Conservation (phyloP, 306 rosid genomes). For the Cicer pinnatifidum region DNA sequence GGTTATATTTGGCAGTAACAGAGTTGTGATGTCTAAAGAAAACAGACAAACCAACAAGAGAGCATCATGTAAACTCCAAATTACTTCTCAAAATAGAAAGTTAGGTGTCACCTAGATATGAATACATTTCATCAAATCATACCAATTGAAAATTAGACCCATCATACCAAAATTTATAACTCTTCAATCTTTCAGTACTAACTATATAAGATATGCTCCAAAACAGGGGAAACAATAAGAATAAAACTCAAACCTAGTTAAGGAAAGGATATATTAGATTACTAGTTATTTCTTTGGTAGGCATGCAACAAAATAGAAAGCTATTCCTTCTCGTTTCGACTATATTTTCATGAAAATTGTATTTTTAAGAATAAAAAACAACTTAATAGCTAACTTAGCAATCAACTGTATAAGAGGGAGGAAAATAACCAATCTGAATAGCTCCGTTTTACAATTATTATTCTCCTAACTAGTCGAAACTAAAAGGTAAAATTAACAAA, state of each 20-base stretch:
- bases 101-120: slow-evolving; percentile 5
- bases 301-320: slow-evolving; percentile 8
- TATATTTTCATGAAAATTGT: background rate
- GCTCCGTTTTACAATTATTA: slow-evolving; percentile 22
- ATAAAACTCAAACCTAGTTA: slow-evolving; percentile 16
- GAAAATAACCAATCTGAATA: slow-evolving; percentile 27
- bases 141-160: slow-evolving; percentile 26
- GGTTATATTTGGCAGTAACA: slow-evolving; percentile 5
- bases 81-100: slow-evolving; percentile 29
- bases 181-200: background rate
- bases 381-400: slow-evolving; percentile 18
- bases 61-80: slow-evolving; percentile 6
- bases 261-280: background rate
- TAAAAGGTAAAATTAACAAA: slow-evolving; percentile 25
- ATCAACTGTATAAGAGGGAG: slow-evolving; percentile 25
- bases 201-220: slow-evolving; percentile 13
- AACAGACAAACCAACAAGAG: slow-evolving; percentile 22
- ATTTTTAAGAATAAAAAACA: background rate
- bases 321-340: slow-evolving; percentile 12
- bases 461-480: slow-evolving; percentile 22
- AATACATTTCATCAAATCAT: background rate
- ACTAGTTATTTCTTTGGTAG: background rate
- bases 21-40: slow-evolving; percentile 20
- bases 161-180: slow-evolving; percentile 7
- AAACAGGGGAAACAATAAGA: slow-evolving; percentile 7